Evolutionary conservation across 208 protist species (phyloP).

Genomic region (Naegleria fowleri): DNA sequence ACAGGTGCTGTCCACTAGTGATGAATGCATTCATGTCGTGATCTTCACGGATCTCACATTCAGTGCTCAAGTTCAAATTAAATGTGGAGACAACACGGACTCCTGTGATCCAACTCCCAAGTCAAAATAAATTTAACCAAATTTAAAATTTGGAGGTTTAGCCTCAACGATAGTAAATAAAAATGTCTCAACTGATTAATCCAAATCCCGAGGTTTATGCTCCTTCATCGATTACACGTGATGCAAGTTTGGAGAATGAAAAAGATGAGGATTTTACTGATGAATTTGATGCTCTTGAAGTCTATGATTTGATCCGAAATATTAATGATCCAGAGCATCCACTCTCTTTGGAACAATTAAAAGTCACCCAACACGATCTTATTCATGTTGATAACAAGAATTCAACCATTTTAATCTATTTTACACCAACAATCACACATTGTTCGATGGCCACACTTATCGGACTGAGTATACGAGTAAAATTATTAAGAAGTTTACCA

Average conservation of each 20-base stretch:
- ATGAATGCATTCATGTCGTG: too few relatives aligned
- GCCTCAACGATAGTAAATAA: too few relatives aligned
- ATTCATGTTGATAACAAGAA: constrained; percentile 74
- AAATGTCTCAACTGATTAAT: neutral
- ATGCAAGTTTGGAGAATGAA: neutral
- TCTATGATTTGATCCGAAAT: constrained; percentile 87
- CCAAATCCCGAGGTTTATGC: constrained; percentile 15
- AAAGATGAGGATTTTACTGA: neutral
- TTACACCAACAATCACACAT: constrained; percentile 96
- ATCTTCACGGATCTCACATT: too few relatives aligned
- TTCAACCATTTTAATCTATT: constrained; percentile 72
- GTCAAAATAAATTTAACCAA: too few relatives aligned
- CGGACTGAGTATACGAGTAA: constrained; percentile 89
- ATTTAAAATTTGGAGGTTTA: too few relatives aligned
- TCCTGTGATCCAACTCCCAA: too few relatives aligned
- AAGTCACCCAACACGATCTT: constrained; percentile 74
- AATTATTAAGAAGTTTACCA: constrained; percentile 88
- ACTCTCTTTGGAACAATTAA: constrained; percentile 94
- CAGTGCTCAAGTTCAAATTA: too few relatives aligned
- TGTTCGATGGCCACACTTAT: constrained; percentile 97
- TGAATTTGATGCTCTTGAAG: neutral
- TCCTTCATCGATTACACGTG: neutral
- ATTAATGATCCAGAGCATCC: constrained; percentile 98
- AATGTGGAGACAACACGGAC: too few relatives aligned
- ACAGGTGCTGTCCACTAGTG: too few relatives aligned